Conservation (phyloP, 805 yeast genomes). For the Debaryomyces hansenii region DNA sequence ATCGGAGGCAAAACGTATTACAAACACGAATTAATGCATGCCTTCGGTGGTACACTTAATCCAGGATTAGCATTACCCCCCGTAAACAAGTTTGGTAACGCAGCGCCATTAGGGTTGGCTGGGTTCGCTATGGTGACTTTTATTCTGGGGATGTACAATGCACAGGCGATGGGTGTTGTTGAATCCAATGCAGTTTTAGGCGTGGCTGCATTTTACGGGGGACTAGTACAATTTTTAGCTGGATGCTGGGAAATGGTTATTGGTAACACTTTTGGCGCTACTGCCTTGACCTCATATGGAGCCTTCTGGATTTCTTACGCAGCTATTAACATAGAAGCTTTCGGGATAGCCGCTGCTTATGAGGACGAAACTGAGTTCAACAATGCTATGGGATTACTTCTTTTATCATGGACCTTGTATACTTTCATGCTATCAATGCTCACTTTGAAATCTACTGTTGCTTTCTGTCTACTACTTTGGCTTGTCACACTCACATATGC, state of each 20-base stretch:
- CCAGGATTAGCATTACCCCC: constrained; percentile 43
- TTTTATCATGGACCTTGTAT: constrained; percentile 40
- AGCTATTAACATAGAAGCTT: constrained; percentile 27
- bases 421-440: constrained; percentile 34
- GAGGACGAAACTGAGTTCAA: constrained; percentile 24
- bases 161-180: constrained; percentile 54
- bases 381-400: constrained; percentile 35
- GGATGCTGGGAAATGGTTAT: constrained; percentile 68
- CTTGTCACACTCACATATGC: constrained; percentile 32
- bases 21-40: constrained; percentile 39
- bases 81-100: constrained; percentile 62
- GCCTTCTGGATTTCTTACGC: constrained; percentile 37
- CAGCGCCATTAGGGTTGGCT: constrained; percentile 65
- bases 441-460: constrained; percentile 39
- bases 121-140: constrained; percentile 67
- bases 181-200: constrained; percentile 58
- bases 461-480: constrained; percentile 33
- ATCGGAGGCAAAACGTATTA: constrained; percentile 35
- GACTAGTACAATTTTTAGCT: constrained; percentile 57
- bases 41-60: constrained; percentile 39
- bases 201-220: constrained; percentile 64
- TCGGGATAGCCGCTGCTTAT: constrained; percentile 35
- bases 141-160: constrained; percentile 56
- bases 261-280: constrained; percentile 68
- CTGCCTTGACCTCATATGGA: constrained; percentile 57